A percentile compares a stretch with the other conserved stretches of the same genome.
Evolutionary conservation across 2,329 filamentous ascomycete species (phyloP).

Genomic region (Pyricularia pennisetigena): DNA sequence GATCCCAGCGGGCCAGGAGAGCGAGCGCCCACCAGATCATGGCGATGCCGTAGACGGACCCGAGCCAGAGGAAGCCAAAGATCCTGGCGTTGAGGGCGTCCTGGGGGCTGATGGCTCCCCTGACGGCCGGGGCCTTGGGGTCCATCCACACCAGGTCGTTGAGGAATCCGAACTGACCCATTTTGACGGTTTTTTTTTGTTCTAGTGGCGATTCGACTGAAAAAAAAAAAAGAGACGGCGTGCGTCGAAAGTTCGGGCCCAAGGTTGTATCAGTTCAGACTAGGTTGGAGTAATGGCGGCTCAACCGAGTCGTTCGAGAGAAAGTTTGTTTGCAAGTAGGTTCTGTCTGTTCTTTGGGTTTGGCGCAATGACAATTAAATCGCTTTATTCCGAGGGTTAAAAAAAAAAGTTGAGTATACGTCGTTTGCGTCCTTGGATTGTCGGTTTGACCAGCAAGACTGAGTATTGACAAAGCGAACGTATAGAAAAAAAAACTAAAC

Average conservation of each 20-base stretch:
- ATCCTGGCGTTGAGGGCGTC: conserved; percentile 4
- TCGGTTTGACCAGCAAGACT: conserved; percentile 5
- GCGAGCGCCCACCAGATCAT: conserved; percentile 6
- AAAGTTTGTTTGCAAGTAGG: neutral
- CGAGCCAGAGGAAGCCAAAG: conserved; percentile 4
- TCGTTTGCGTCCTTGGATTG: neutral
- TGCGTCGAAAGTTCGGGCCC: neutral
- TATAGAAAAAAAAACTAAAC: neutral
- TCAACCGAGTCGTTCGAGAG: neutral
- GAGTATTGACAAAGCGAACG: too few relatives aligned
- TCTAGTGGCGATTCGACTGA: neutral
- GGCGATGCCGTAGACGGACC: conserved; percentile 4
- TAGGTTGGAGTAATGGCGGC: too few relatives aligned
- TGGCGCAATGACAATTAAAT: neutral
- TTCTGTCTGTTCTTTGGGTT: neutral
- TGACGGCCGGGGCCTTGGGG: neutral
- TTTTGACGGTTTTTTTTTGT: neutral
- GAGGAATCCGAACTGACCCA: conserved; percentile 2
- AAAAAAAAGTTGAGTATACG: neutral
- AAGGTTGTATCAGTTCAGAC: neutral
- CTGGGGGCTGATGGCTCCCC: neutral
- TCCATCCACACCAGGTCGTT: neutral
- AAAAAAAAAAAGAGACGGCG: neutral
- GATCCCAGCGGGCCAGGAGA: conserved; percentile 5
- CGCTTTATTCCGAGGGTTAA: neutral